These are phyloP conservation scores for Colletotrichum euphorbiae DNA, from an alignment of 2,329 filamentous ascomycete species.

Conservation along the genomic window DNA sequence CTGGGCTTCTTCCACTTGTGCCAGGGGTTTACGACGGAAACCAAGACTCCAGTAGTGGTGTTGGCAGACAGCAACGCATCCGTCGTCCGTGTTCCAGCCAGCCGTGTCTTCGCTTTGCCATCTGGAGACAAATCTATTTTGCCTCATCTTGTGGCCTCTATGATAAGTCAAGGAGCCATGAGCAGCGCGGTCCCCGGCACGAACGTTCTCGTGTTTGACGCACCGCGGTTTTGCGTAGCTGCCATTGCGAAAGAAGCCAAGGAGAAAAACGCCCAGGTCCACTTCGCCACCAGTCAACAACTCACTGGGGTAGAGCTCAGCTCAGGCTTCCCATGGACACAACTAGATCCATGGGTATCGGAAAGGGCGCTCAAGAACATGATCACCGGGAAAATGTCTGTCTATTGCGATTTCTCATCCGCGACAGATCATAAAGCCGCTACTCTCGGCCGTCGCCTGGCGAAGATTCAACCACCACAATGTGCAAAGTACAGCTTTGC, in stretches of 20 bases:
- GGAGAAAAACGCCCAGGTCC: background rate
- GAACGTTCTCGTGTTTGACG: constrained; percentile 1
- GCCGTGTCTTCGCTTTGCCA: background rate
- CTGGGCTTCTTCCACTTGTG: constrained; percentile 7
- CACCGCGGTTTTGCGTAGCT: constrained; percentile 7
- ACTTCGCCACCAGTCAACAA: background rate
- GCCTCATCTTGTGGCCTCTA: background rate
- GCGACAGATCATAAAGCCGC: background rate
- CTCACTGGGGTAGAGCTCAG: background rate
- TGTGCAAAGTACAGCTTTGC: background rate
- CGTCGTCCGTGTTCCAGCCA: background rate
- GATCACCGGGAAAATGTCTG: background rate
- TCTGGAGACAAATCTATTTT: background rate
- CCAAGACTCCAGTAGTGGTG: background rate
- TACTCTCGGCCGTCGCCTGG: background rate
- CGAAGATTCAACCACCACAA: constrained; percentile 6
- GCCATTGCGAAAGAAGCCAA: background rate
- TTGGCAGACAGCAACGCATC: constrained; percentile 23
- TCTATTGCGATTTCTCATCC: background rate
- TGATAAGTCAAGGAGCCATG: background rate
- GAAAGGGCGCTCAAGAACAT: constrained; percentile 1
- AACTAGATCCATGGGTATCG: background rate
- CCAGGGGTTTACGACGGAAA: background rate
- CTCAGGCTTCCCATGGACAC: background rate
- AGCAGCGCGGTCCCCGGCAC: background rate